Evolutionary conservation across 2,329 filamentous ascomycete species (phyloP), one percentile per base, ranked within the genome.

Genomic region (Aureobasidium leucospermi): DNA sequence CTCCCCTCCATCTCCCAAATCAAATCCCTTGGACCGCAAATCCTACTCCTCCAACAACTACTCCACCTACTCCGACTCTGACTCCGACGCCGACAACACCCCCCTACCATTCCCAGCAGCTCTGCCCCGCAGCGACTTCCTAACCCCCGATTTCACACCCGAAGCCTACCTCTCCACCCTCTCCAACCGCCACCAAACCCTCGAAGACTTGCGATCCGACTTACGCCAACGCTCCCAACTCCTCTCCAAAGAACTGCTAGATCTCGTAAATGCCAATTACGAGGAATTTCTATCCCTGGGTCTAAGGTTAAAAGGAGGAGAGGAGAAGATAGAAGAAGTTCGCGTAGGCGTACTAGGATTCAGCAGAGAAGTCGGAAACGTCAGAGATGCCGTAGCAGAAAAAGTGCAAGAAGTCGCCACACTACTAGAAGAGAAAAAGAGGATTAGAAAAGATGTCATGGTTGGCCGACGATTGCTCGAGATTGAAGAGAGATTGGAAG

Each of bases 241-340:
- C 19, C 86, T 99, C 62, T 89, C 86, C 68, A 84, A 87, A 63
- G 94, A 99, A 75, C 81, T 99, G 2, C 80, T 99, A 16, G 93
- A 96, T 75, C 83, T 99, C 7, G 94, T 99, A 65, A 99, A 99
- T 70, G 83, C 87, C 55, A 96, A 99, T 74, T 97, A 99, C 71
- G 87, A 90, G 49, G 88, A 93, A 60, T 99, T 99, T 67, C 75
- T 99, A 4, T 86, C 86, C 0, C 76, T 99, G 0, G 95, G 94
- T 0, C 85, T 82, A 48, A 89, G 90, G 66, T 76, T 99, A 45
- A 84, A 85, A 58, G 92, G 92, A 2, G 95, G 95, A 7, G 92
- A 96, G 68, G 93, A 96, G 67, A 89, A 87, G 71, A 87, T 96
- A 0, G 92, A 96, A 70, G 90, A 95, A 69, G 87, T 97, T 34